A percentile compares a stretch with the other conserved stretches of the same genome.
Evolutionary conservation across 768 basidiomycete species (phyloP).

Genomic region (Xerocomellus intermedius): DNA sequence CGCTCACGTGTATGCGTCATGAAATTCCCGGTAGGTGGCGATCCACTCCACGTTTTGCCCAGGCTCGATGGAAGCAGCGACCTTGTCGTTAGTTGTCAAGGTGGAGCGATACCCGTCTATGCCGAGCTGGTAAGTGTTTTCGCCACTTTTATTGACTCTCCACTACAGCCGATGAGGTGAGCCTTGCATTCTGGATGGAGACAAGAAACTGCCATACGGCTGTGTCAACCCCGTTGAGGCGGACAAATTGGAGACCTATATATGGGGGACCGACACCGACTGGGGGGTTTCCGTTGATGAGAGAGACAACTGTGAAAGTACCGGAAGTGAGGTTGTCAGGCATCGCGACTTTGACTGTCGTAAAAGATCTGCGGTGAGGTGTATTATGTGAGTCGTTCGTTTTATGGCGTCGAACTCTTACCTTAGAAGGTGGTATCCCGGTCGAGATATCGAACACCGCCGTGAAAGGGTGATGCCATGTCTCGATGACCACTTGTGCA

Average conservation of each 20-base stretch:
- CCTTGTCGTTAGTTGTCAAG: neutral
- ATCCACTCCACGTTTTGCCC: neutral
- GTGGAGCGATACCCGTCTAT: neutral
- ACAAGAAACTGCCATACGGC: neutral
- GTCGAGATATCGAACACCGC: neutral
- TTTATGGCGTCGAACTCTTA: neutral
- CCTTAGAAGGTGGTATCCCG: neutral
- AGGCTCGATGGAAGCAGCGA: neutral
- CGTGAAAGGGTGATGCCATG: neutral
- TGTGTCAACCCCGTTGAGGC: neutral
- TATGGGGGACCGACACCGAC: neutral
- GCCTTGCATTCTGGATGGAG: neutral
- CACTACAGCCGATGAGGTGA: neutral
- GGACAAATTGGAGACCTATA: neutral
- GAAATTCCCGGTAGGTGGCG: neutral
- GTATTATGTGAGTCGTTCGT: neutral
- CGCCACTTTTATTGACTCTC: neutral
- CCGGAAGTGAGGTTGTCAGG: neutral
- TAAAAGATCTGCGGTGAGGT: neutral
- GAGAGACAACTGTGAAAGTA: neutral
- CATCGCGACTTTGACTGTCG: neutral
- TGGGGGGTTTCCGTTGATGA: neutral
- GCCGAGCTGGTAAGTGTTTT: neutral
- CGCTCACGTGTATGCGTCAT: neutral
- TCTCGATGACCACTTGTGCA: neutral